Conservation (phyloP, 2,329 filamentous ascomycete genomes). For the Microdochium paspali region DNA sequence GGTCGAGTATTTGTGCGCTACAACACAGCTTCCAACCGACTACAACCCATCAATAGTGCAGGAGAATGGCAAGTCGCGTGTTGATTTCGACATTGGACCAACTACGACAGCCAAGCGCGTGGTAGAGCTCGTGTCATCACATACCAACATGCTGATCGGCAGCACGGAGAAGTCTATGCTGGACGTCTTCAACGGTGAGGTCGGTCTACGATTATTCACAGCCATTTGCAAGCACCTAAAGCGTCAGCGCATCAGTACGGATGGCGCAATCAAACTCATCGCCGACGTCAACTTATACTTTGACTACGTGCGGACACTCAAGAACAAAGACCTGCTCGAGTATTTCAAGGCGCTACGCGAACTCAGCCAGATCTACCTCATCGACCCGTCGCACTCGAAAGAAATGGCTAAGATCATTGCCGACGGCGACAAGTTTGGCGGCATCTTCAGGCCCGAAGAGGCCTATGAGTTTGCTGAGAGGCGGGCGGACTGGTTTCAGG, state of each 20-base stretch:
- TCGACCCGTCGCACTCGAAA: conserved; percentile 78
- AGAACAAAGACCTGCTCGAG: conserved; percentile 72
- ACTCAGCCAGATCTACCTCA: conserved; percentile 90
- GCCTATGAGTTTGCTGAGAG: conserved; percentile 96
- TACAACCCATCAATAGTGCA: conserved; percentile 61
- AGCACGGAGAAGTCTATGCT: conserved; percentile 97
- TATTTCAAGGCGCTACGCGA: conserved; percentile 92
- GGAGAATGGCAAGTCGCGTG: conserved; percentile 19
- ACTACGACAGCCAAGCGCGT: conserved; percentile 72
- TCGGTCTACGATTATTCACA: conserved; percentile 84
- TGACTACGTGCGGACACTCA: conserved; percentile 70
- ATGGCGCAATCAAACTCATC: conserved; percentile 86
- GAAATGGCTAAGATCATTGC: conserved; percentile 94
- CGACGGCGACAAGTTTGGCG: conserved; percentile 79
- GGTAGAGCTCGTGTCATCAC: conserved; percentile 75
- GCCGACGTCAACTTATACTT: conserved; percentile 95
- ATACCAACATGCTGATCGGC: conserved; percentile 87
- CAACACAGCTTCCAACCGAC: conserved; percentile 75
- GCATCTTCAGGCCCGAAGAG: conserved; percentile 90
- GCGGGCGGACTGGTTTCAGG: conserved; percentile 88
- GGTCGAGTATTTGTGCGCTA: conserved; percentile 89
- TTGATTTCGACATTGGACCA: conserved; percentile 43
- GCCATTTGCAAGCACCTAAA: conserved; percentile 96
- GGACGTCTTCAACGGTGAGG: conserved; percentile 97
- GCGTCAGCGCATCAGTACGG: conserved; percentile 82